Base-by-base conservation (phyloP, 2,329 filamentous ascomycete species). In the Colletotrichum tabaci region DNA sequence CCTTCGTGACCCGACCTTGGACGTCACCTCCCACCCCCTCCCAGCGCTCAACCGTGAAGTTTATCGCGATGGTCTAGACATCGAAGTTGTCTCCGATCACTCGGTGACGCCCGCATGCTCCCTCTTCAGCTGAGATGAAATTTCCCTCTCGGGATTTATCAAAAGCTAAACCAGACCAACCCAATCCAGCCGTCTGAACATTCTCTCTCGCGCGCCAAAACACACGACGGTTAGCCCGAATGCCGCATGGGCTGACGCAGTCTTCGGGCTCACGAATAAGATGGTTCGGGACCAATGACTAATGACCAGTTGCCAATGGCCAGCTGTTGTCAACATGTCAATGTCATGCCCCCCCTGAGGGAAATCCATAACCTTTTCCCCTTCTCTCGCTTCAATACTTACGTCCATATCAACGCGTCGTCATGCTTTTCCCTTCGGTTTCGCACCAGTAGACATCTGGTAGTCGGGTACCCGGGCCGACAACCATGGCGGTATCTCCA, bases 401-500 rank as follows among this genome's bases (percentile, higher is more conserved):
- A 26, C 16, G 21, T 55, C 15, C 49, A 53, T 49, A 35, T 30
- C 49, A 55, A 44, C 38, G n/a, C 16, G 10, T 21, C 35, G 35
- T 8, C 46, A 50, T 61, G 46, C 60, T 42, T 9, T 50, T 40
- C 13, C 18, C 30, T 57, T 40, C 16, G 4, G 12, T 23, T 57
- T 57, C 46, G 35, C 26, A 50, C 40, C 46, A 26, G 46, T 46
- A 26, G 38, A 42, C 21, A 57, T n/a, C 60, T 35, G 30, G 58
- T 23, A 61, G 46, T 18, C 18, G 15, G 18, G n/a, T 10, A 18
- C 18, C 57, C n/a, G 10, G 23, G 26, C 35, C 26, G 18, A 52
- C n/a, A 30, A 16, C 77, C 79, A 83, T 67, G 82, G 80, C 69
- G 87, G 79, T 38, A 82, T 90, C 88, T 94, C 93, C 87, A 9